Evolutionary conservation across 2,329 filamentous ascomycete species (phyloP).

Genomic region (Cercospora beticola): DNA sequence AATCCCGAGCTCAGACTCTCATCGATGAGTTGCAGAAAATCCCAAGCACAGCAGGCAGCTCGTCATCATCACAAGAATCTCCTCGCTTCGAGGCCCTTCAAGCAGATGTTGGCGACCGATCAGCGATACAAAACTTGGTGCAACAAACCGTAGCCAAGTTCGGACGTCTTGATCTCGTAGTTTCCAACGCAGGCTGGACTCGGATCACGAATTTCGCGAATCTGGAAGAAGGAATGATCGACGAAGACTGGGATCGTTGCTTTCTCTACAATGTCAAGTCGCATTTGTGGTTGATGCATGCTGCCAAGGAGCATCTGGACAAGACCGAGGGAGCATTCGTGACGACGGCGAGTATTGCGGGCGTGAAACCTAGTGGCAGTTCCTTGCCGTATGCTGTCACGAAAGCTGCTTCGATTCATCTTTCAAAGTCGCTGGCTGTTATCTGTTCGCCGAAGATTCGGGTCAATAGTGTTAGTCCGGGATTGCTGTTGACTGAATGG

Average conservation of each 20-base stretch:
- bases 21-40: conserved; percentile 45
- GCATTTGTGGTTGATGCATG: conserved; percentile 61
- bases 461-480: conserved; percentile 61
- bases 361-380: conserved; percentile 63
- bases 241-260: conserved; percentile 41
- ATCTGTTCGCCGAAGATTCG: conserved; percentile 57
- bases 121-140: conserved; percentile 39
- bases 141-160: conserved; percentile 36
- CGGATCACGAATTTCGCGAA: conserved; percentile 38
- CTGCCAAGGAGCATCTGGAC: conserved; percentile 56
- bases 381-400: conserved; percentile 48
- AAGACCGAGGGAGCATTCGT: conserved; percentile 61
- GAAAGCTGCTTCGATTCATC: conserved; percentile 50
- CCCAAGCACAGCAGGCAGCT: conserved; percentile 25
- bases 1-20: conserved; percentile 42
- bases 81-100: conserved; percentile 31
- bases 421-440: conserved; percentile 55
- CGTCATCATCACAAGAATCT: conserved; percentile 11
- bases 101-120: conserved; percentile 30
- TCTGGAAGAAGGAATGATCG: conserved; percentile 41
- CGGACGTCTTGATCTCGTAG: conserved; percentile 44
- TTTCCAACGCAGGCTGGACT: conserved; percentile 43
- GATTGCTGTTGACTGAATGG: conserved; percentile 50
- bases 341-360: conserved; percentile 63
- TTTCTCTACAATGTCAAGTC: conserved; percentile 61